Base-by-base conservation (phyloP, 306 rosid species). In the Rosa chinensis region DNA sequence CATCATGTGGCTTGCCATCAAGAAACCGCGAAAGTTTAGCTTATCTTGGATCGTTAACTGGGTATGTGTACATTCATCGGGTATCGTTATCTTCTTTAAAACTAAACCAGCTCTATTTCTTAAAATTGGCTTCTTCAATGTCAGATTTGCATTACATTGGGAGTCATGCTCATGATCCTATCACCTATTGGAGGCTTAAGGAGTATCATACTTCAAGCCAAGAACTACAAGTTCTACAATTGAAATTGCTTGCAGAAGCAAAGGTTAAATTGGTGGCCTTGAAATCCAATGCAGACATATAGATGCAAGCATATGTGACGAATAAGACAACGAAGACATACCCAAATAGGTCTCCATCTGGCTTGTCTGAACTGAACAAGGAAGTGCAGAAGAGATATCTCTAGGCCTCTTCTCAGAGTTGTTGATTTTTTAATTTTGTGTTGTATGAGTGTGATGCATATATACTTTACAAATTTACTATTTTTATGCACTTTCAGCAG, bases 171-270 rank as follows among this genome's bases (percentile, higher is more conserved):
- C 17, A 87, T 87, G 93, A 52, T 86, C 74, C 21, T 92, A 13
- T 63, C 93, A 40, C 95, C 97, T 39, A 89, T 90, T 3, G 97
- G 95, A 66, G 97, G 90, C 61, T 69, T 89, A 32, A 87, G 90
- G 85, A 58, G 68, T 13, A 92, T 92, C 88, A 85, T 92, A 79
- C 14, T 79, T 52, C 66, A 83, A 66, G 89, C 93, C 45, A 90
- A 85, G 78, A 64, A 0, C 44, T 92, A 87, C 42, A 81, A 84
- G 8, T 90, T 92, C 72, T 86, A 79, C 80, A 43, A 82, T 9
- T 85, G 44, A 68, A 70, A 49, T n/a, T 18, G 3, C 17, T 50
- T 12, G 39, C n/a, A 17, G 28, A 49, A 17, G n/a, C 23, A 77
- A 16, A 35, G 37, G 32, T 18, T 25, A 1, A 25, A 25, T 25